A percentile compares a stretch with the other conserved stretches of the same genome.
Conservation (phyloP, 192 early-diverging fungal species). For the Cladochytrium replicatum region DNA sequence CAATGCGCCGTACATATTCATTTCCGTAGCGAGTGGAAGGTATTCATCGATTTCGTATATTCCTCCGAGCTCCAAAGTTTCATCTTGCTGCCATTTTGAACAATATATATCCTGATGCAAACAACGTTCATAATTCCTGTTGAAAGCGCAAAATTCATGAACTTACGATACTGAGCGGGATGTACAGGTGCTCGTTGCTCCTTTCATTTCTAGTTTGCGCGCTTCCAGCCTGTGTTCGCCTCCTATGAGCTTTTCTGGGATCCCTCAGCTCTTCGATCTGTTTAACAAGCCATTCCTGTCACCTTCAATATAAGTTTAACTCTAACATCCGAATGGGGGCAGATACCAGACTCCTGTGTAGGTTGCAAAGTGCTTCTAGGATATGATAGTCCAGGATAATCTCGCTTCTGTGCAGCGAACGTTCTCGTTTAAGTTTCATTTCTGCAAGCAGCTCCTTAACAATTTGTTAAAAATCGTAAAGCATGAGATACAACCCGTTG, state of each 20-base stretch:
- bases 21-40: neutral
- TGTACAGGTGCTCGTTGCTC: no score
- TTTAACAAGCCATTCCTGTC: slow-evolving; percentile 55
- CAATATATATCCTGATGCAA: no score
- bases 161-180: no score
- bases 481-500: neutral
- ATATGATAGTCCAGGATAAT: slow-evolving; percentile 78
- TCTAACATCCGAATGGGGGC: neutral
- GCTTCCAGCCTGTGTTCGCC: neutral
- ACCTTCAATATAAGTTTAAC: neutral
- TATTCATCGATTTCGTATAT: slow-evolving; percentile 8
- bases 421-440: slow-evolving; percentile 65
- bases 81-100: no score
- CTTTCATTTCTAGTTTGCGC: neutral
- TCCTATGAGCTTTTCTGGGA: slow-evolving; percentile 9
- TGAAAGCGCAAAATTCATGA: no score
- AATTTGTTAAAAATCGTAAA: neutral
- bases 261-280: slow-evolving; percentile 25
- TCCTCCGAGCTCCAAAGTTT: no score
- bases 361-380: slow-evolving; percentile 56
- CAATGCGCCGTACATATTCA: no score
- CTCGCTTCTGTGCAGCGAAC: slow-evolving; percentile 65
- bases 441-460: slow-evolving; percentile 26
- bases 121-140: no score
- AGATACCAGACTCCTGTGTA: slow-evolving; percentile 74